Evolutionary conservation across 2,329 filamentous ascomycete genomes (phyloP), one percentile per base, ranked within the genome.

Genomic region (Fusarium sp.): DNA sequence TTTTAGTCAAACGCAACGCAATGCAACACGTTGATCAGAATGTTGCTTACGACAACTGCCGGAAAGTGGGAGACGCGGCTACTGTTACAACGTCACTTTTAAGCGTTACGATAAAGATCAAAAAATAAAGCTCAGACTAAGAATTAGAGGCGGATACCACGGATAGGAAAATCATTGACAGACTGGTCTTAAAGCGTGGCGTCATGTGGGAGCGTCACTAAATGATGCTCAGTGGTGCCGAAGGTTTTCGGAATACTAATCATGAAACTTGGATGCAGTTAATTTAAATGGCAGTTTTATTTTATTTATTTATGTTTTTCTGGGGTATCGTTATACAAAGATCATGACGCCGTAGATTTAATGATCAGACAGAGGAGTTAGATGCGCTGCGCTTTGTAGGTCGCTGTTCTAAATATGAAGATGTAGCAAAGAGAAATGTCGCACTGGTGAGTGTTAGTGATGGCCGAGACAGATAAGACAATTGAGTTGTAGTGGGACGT

Each of bases 341-440:
- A 35, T 64, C 63, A 55, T 68, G 65, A 68, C 65, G 64, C 53
- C 65, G 68, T 68, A n/a, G 42, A 53, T 41, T 43, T 47, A 21
- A 31, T 37, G 41, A 24, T 13, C 13, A 29, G 35, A 20, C 28
- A 41, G 38, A 42, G 20, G 39, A 13, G 8, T 52, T n/a, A 8
- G 21, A 15, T 11, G 12, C 6, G 39, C 16, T 23, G 18, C 42
- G 52, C 11, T 46, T 29, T 31, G 20, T 41, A 6, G 62, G 52
- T 26, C 31, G 53, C 6, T 39, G 57, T 11, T 70, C 66, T 7
- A 69, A 16, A 64, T 64, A 69, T 23, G 67, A 68, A 1, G 67
- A 70, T 42, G 58, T 70, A 33, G 28, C 63, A 42, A 69, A 69
- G 35, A 69, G 63, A 20, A 69, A 69, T 38, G 60, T 33, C 8